phyloP scores from a whole-genome alignment of 139 green algal species.

The Penium margaritaceum region DNA sequence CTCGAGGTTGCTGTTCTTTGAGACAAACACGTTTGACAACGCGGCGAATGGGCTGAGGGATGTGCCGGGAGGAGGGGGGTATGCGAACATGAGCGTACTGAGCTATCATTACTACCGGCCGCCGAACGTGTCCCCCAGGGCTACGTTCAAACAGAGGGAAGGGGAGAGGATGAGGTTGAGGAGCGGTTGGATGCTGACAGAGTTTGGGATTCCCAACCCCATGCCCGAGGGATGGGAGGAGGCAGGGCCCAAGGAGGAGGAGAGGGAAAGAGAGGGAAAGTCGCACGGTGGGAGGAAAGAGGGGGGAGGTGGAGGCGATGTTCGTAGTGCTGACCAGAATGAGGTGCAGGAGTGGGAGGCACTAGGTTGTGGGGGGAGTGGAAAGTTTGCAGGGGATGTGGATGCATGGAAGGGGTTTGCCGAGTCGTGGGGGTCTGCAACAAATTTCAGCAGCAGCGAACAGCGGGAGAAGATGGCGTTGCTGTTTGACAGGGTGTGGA shows the following conservation, averaged over 20 bases:
- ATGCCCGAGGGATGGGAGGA: not conserved
- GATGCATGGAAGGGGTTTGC: too few species aligned
- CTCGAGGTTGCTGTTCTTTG: conserved; percentile 13
- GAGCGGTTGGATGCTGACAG: conserved; percentile 6
- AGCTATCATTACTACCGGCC: conserved; percentile 26
- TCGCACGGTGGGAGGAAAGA: not conserved
- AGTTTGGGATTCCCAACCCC: conserved; percentile 25
- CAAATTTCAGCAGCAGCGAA: conserved; percentile 7
- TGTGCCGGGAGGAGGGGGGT: conserved; percentile 9
- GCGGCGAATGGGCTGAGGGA: not conserved
- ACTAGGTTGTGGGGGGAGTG: not conserved
- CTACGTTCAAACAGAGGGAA: conserved; percentile 4
- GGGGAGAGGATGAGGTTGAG: not conserved
- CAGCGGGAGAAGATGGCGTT: not conserved
- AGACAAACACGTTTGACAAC: conserved; percentile 18
- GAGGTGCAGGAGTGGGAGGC: not conserved
- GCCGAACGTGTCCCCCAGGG: not conserved
- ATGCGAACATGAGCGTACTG: conserved; percentile 22
- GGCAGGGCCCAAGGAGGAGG: not conserved
- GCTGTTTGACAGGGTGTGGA: too few species aligned
- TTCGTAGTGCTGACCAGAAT: not conserved
- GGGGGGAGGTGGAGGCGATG: not conserved
- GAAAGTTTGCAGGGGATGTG: too few species aligned
- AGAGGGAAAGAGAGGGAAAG: too few species aligned
- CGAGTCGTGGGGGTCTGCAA: too few species aligned